Evolutionary conservation across 2,329 filamentous ascomycete species (phyloP), one percentile per base, ranked within the genome.

Genomic region (Myotisia sp.): DNA sequence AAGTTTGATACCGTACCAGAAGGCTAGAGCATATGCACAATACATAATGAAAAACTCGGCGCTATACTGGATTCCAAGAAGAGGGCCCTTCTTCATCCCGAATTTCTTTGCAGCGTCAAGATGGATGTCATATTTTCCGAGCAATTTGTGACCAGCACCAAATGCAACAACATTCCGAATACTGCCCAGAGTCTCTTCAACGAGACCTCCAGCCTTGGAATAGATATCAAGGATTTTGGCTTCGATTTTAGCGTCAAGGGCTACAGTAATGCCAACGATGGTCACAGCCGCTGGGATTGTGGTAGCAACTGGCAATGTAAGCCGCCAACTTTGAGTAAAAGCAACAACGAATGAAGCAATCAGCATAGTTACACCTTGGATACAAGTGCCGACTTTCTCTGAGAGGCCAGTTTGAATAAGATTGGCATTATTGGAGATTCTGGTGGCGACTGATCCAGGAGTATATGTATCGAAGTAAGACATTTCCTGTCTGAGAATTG

Each of bases 91-190:
- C 13, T 48, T 49, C 26, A 51, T 41, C 2, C 50, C 53, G 5
- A 43, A 41, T 2, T 26, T 30, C 26, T 50, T 46, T 2, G 49
- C 50, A 3, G 44, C 40, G 6, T 43, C 38, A 6, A 54, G 36
- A 18, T 50, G 41, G 2, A 41, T 23, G 6, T 53, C 45, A 26
- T 53, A 56, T 27, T 49, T 51, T 12, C 31, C 26, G 1, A 47
- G 47, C 6, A 55, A 41, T 3, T 44, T 45, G 5, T 46, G 42
- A 13, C 45, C 43, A 0, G 49, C 47, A 38, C 64, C 63, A 42
- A 70, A 70, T 1, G 63, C 63, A 30, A 60, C 56, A 6, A 70
- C 62, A 0, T 63, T 70, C 2, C 60, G 55, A 38, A 70, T 62
- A 0, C 62, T 65, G 5, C 56, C 57, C 24, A 70, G 54, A 0